Evolutionary conservation across 257 asterid genomes (phyloP), one percentile per base, ranked within the genome.

Genomic region (Handroanthus guayacan): DNA sequence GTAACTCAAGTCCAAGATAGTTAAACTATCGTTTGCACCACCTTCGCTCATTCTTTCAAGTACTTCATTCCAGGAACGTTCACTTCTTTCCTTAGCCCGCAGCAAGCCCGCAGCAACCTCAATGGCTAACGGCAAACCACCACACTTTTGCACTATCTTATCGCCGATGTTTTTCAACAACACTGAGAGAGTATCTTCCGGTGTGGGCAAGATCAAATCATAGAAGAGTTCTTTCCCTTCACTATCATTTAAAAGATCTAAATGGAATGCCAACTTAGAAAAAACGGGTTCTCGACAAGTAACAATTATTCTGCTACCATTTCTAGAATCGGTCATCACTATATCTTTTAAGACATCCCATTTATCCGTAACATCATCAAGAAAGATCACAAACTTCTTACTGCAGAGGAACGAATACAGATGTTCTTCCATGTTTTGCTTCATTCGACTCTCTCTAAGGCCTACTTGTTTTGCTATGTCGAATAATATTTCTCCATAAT

Each of bases 381-480:
- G n/a, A 18, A 18, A 20, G 34, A 57, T 57, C 25, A 57, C 0
- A 4, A 2, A 20, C 39, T 5, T 57, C 39, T 20, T 57, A 38
- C 25, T 14, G 2, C 25, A 14, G 6, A 57, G 64, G 11, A 57
- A 57, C 64, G 25, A 57, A 57, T 3, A 31, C 8, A 57, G 39
- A 39, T 57, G 20, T 5, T 20, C 5, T 20, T 20, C 39, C 64
- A 57, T n/a, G 39, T 57, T 20, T 57, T 57, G 3, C 64, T 20
- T 20, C 14, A 57, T 57, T 6, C 25, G 20, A 25, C 9, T 14
- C 39, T 57, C 64, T 1, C 12, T 6, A 8, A 57, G 64, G 39
- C 39, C 64, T 8, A 57, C 64, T 57, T 57, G 64, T 20, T 18
- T 57, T 9, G 64, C 64, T 20, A 57, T 57, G 38, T 57, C 64